Evolutionary conservation across 2,329 filamentous ascomycete genomes (phyloP).

Genomic region (Colletotrichum aenigma): DNA sequence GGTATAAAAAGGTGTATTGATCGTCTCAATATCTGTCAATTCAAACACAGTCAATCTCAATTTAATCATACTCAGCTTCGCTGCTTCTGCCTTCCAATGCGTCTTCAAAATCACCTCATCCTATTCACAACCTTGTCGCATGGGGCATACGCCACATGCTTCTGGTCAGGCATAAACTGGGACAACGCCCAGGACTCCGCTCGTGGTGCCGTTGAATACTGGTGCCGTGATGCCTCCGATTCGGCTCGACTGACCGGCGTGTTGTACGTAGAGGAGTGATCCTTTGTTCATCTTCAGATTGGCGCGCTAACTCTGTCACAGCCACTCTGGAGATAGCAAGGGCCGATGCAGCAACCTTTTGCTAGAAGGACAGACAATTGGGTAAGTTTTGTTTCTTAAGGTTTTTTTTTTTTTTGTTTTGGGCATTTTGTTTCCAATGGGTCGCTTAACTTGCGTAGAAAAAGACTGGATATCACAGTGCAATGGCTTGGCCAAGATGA

Average conservation of each 20-base stretch:
- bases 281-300: neutral
- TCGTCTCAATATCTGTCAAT: neutral
- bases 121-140: neutral
- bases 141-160: neutral
- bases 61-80: rapidly evolving
- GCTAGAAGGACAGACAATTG: neutral
- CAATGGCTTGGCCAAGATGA: neutral
- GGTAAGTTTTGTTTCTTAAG: too few species aligned
- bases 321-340: neutral
- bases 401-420: too few species aligned
- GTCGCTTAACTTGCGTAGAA: neutral
- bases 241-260: neutral
- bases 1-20: neutral
- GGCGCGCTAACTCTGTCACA: neutral
- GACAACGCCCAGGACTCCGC: neutral
- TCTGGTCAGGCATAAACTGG: neutral
- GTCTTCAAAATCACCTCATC: neutral
- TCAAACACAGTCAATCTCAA: neutral
- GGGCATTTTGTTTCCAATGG: too few species aligned
- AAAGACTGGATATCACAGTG: neutral
- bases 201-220: neutral
- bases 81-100: neutral
- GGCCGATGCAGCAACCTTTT: neutral
- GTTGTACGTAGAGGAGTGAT: neutral
- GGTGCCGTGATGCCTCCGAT: neutral